phyloP scores from a whole-genome alignment of 1,284 basidiomycete species.

The Naganishia albida region DNA sequence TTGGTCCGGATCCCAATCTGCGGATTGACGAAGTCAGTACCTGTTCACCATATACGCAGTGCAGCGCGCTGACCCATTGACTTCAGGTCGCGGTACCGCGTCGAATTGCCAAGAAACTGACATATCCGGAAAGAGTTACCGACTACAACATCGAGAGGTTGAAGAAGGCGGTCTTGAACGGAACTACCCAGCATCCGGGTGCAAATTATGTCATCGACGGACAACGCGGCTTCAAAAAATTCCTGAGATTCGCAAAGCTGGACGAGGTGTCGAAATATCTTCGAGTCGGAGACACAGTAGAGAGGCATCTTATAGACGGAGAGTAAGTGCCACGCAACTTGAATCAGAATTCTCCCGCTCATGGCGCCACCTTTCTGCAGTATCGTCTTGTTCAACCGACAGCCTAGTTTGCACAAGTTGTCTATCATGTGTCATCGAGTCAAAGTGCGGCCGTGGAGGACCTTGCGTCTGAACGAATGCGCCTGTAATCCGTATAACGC shows the following conservation, averaged over 20 bases:
- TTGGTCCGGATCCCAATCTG: constrained; percentile 96
- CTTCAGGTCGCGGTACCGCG: constrained; percentile 85
- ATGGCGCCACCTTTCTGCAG: constrained; percentile 38
- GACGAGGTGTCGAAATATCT: constrained; percentile 61
- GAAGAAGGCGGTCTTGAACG: constrained; percentile 79
- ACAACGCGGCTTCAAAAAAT: constrained; percentile 69
- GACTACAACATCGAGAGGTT: constrained; percentile 83
- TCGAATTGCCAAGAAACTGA: constrained; percentile 91
- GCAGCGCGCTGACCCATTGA: neutral
- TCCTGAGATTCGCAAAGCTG: constrained; percentile 80
- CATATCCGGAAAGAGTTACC: constrained; percentile 95
- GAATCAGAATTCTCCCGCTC: neutral
- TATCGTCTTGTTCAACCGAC: constrained; percentile 97
- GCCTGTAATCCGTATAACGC: constrained; percentile 99
- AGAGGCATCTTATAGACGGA: constrained; percentile 83
- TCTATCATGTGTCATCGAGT: constrained; percentile 99
- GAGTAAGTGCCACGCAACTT: constrained; percentile 59
- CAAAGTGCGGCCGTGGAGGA: constrained; percentile 95
- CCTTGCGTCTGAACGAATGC: constrained; percentile 98
- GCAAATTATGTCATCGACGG: constrained; percentile 76
- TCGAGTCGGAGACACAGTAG: constrained; percentile 52
- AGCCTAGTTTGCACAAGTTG: constrained; percentile 96
- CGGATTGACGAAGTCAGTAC: constrained; percentile 78
- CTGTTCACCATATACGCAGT: neutral
- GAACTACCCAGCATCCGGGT: constrained; percentile 88